A percentile compares a stretch with the other conserved stretches of the same genome.
phyloP scores from a whole-genome alignment of 2,329 filamentous ascomycete genomes.

The Trichoderma afroharzianum region DNA sequence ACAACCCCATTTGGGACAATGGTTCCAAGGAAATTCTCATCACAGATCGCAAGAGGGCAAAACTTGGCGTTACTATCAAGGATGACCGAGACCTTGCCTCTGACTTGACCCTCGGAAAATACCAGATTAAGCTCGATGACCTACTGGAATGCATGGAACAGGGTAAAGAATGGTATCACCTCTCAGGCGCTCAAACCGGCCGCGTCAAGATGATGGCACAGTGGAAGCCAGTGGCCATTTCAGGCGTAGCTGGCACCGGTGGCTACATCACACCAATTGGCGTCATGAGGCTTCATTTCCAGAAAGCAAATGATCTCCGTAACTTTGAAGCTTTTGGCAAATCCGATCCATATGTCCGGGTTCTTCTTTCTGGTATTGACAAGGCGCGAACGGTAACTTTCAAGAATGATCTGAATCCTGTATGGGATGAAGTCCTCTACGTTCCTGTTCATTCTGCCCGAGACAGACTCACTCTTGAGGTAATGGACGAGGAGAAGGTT shows the following conservation, averaged over 20 bases:
- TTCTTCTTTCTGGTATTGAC: slow-evolving; percentile 84
- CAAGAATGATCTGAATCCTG: slow-evolving; percentile 90
- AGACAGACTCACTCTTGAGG: slow-evolving; percentile 83
- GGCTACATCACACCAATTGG: slow-evolving; percentile 93
- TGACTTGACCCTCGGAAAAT: slow-evolving; percentile 83
- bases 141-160: slow-evolving; percentile 87
- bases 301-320: slow-evolving; percentile 74
- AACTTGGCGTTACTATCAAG: slow-evolving; percentile 88
- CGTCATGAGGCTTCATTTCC: slow-evolving; percentile 91
- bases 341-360: slow-evolving; percentile 89
- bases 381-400: slow-evolving; percentile 93
- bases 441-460: slow-evolving; percentile 81
- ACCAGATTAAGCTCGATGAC: slow-evolving; percentile 93
- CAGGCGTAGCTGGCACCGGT: slow-evolving; percentile 73
- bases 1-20: slow-evolving; percentile 95
- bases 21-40: slow-evolving; percentile 92
- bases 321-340: slow-evolving; percentile 96
- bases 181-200: slow-evolving; percentile 75
- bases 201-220: slow-evolving; percentile 87
- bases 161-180: slow-evolving; percentile 94
- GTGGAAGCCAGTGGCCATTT: slow-evolving; percentile 91
- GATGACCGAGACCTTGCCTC: slow-evolving; percentile 83
- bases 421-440: slow-evolving; percentile 95
- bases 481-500: slow-evolving; percentile 94
- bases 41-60: slow-evolving; percentile 86